Evolutionary conservation across 768 basidiomycete genomes (phyloP), one percentile per base, ranked within the genome.

Genomic region (Leucosporidium yakuticum): DNA sequence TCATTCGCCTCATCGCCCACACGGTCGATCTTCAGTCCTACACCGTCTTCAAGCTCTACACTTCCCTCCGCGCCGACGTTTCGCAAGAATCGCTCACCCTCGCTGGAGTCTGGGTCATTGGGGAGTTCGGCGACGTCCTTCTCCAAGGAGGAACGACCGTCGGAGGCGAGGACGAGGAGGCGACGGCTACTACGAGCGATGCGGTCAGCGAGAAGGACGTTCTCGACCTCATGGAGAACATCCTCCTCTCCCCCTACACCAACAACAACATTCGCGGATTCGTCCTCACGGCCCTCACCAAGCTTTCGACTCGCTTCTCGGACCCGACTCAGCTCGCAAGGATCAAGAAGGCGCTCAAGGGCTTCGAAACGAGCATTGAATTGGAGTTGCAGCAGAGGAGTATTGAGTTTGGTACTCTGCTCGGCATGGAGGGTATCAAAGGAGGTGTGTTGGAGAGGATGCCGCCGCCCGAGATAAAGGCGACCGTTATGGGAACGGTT

Each of bases 381-480:
- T 82, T 99, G 23, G 96, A 99, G 79, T 81, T 96, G 48, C 96
- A 98, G 78, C 96, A 98, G 76, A 85, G 96, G 53, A 89, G 93
- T 0, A 91, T 98, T 20, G 96, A 99, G 79, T 98, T 93, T 78
- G 90, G 88, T 1, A 88, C 85, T 74, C 77, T 99, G 73, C 91
- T 91, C 77, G 63, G 69, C 56, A 60, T 75, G n/a, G 79, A 91
- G 12, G 86, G 89, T n/a, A 80, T 89, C 27, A 83, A 85, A 67
- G 82, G 83, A 12, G 96, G 95, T 48, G 92, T 99, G 1, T 79
- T 98, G 68, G 96, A 99, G 81, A 85, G 92, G 64, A 99, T 99
- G 96, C 96, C 96, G n/a, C 89, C 91, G 8, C 96, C 96, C 2
- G 96, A 99, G 78, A 80, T 98, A 71, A 96, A 94, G 80, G 88